Evolutionary conservation across 2,329 filamentous ascomycete species (phyloP), one percentile per base, ranked within the genome.

Genomic region (Cercospora sesami): DNA sequence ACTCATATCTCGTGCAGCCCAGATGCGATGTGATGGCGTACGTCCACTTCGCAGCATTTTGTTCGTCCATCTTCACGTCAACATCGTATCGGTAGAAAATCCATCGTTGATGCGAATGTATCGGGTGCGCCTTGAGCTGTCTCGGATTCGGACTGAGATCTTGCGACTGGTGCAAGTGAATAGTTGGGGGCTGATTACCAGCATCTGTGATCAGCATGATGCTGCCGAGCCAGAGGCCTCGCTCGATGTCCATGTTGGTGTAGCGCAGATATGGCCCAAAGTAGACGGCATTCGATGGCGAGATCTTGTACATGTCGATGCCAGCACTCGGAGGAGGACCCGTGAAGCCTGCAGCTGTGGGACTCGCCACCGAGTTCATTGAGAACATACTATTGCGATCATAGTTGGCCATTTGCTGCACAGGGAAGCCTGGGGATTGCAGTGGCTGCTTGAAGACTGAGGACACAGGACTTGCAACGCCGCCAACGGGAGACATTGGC

Each of bases 1-100:
- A 99, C 76, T 99, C 95, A 79, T 98, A 99, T 28, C 95, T 88
- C n/a, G 95, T 98, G 81, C 95, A 99, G 36, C 95, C 95, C 21
- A 98, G 84, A 76, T 98, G 94, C 1, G 95, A 98, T 0, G 95
- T 99, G 62, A 99, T 94, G 1, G 95, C 95, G 77, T 99, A 99
- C 0, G 95, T 99, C 95, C 95, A 99, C 77, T 95, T 91, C 0
- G 93, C 91, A 31, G 88, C 86, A 28, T 85, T 86, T 16, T 83
- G 78, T 16, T 98, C 94, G 36, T 91, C 89, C 95, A 99, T 99
- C 69, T 88, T 89, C 58, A 99, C 80, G 69, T 97, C 92, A 65
- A 98, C 80, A 70, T 97, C 93, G 76, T 99, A 99, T 77, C 94
- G 92, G 81, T 96, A 97, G 78, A 99, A 99, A 12, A 90, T 90